A percentile compares a stretch with the other conserved stretches of the same genome.
These are phyloP conservation scores for Chenopodium berlandieri DNA, from an alignment of 148 eudicot species.

Conservation along the genomic window DNA sequence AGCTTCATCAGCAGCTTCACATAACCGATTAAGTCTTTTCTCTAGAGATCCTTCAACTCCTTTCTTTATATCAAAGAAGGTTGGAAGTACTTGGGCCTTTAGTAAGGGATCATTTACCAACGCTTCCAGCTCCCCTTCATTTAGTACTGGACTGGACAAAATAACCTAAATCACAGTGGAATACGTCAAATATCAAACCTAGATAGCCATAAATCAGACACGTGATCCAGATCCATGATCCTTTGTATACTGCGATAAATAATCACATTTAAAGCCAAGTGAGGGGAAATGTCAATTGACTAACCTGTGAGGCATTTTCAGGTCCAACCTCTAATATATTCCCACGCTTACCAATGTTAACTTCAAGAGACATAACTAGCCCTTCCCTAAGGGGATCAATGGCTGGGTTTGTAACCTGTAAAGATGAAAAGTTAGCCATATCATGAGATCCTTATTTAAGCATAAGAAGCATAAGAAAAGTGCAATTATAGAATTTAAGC, in stretches of 20 bases:
- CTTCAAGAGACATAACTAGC: slow-evolving; percentile 96
- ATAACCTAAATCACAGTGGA: slow-evolving; percentile 53
- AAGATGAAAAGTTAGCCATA: slow-evolving; percentile 15
- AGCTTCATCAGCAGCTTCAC: slow-evolving; percentile 99
- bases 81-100: slow-evolving; percentile 72
- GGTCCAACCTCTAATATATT: slow-evolving; percentile 96
- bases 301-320: slow-evolving; percentile 95
- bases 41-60: slow-evolving; percentile 93
- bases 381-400: slow-evolving; percentile 99
- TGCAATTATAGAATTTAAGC: not conserved
- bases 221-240: not conserved
- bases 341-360: slow-evolving; percentile 92
- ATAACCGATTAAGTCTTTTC: slow-evolving; percentile 67
- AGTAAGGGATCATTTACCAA: slow-evolving; percentile 67
- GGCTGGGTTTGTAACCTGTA: slow-evolving; percentile 97
- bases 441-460: not conserved
- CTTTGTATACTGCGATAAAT: not conserved
- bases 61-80: slow-evolving; percentile 84
- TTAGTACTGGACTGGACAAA: slow-evolving; percentile 82
- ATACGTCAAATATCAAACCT: not conserved
- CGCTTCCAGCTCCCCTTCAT: slow-evolving; percentile 88
- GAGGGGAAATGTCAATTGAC: slow-evolving; percentile 17
- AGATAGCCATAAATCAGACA: slow-evolving; percentile 8
- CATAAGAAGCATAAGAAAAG: not conserved
- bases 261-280: not conserved